Evolutionary conservation across 257 asterid species (phyloP), one percentile per base, ranked within the genome.

Genomic region (Mitragyna speciosa): DNA sequence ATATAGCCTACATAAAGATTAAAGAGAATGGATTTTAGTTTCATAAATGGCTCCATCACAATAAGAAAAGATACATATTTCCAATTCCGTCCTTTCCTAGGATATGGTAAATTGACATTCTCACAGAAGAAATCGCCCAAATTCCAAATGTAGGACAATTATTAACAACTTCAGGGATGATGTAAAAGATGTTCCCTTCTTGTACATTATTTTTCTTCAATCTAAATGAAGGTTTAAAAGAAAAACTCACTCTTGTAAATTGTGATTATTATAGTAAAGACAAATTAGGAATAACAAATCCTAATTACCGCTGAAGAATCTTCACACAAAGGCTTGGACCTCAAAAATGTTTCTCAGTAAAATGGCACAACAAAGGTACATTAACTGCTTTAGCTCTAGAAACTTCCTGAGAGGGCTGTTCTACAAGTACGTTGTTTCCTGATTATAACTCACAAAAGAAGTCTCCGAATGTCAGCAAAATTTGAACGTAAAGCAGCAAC

Each of bases 381-480:
- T 68, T 56, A 49, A 59, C 66, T 52, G 59, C 28, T 59, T 58
- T 54, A 31, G 61, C 80, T 69, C 84, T 22, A 52, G 17, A 36
- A 59, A 59, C 26, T 64, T 76, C 36, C 7, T n/a, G 43, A 68
- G 3, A 31, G n/a, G 31, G 82, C 77, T 83, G 5, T 63, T 73
- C 76, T 26, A 74, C 68, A 30, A 49, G 68, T 54, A 20, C 51
- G 15, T 51, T 73, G 63, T 26, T 12, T 20, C 49, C 20, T 26
- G 58, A 4, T 51, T 15, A 68, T 49, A 20, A 15, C 83, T 93
- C 89, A 95, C 87, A 95, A 81, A 59, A 95, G 85, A 85, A 95
- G 97, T 83, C 90, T 90, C 81, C 83, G 87, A 77, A 95, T 95
- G 72, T 93, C 97, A 15, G 88, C 85, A 88, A 95, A 95, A 83